phyloP scores from a whole-genome alignment of 2,329 filamentous ascomycete species.

The Knoxdaviesia proteae region DNA sequence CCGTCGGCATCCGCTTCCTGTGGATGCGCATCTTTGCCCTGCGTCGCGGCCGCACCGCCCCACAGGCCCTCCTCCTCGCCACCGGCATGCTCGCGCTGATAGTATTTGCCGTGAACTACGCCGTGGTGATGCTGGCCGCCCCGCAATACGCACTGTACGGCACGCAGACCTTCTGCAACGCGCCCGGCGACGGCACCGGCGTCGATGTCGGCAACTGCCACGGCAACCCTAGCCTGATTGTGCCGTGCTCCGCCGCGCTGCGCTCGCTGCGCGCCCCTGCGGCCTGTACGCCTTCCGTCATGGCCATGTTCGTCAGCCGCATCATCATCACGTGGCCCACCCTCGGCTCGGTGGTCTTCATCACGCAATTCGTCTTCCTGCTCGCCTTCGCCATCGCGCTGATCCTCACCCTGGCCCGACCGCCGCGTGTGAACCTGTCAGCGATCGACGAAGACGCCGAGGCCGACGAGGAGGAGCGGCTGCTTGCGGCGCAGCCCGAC shows the following conservation, averaged over 20 bases:
- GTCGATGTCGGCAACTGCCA: constrained; percentile 52
- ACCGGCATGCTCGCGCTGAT: constrained; percentile 83
- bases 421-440: constrained; percentile 54
- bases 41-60: constrained; percentile 68
- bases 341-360: constrained; percentile 83
- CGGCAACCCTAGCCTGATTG: constrained; percentile 48
- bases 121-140: constrained; percentile 79
- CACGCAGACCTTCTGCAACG: constrained; percentile 81
- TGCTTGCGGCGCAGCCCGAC: constrained; percentile 34
- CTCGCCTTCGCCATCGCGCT: constrained; percentile 68
- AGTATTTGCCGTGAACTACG: constrained; percentile 80
- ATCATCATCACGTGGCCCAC: constrained; percentile 88
- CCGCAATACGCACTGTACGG: constrained; percentile 91
- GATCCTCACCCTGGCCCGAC: constrained; percentile 55
- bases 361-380: constrained; percentile 87
- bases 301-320: constrained; percentile 82
- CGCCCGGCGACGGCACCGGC: constrained; percentile 38
- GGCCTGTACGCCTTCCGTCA: constrained; percentile 78
- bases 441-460: constrained; percentile 78
- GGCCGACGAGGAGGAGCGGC: constrained; percentile 79
- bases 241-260: constrained; percentile 60
- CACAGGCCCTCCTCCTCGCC: constrained; percentile 76
- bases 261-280: constrained; percentile 49
- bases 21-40: constrained; percentile 91
- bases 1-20: constrained; percentile 82